Evolutionary conservation across 768 basidiomycete species (phyloP).

Genomic region (Tephrocybe sp.): DNA sequence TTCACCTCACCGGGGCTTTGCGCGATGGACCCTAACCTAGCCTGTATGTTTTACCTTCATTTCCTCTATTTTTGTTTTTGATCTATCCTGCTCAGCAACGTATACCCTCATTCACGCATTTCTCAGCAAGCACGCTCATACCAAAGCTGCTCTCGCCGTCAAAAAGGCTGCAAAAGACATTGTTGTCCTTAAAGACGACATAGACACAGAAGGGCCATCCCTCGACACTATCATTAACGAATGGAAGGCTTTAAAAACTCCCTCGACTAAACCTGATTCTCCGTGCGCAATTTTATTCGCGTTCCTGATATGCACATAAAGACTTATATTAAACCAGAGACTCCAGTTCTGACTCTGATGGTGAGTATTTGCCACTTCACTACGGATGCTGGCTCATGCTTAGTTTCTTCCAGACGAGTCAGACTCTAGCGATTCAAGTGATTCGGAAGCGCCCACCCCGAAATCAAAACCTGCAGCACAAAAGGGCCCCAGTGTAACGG

Average conservation of each 20-base stretch:
- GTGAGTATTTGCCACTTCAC: conserved; percentile 3
- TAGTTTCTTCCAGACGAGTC: conserved; percentile 15
- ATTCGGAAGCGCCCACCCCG: conserved; percentile 22
- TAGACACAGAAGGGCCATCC: conserved; percentile 43
- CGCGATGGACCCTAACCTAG: conserved; percentile 50
- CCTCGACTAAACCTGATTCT: conserved; percentile 18
- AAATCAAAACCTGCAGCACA: conserved; percentile 19
- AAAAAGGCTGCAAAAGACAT: conserved; percentile 69
- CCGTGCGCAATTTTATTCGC: conserved; percentile 16
- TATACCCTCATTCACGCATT: conserved; percentile 79
- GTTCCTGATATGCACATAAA: conserved; percentile 2
- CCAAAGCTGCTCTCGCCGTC: conserved; percentile 69
- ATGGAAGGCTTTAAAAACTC: conserved; percentile 48
- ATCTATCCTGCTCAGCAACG: conserved; percentile 44
- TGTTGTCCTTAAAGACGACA: conserved; percentile 57
- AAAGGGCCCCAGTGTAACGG: conserved; percentile 4
- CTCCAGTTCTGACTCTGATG: conserved; percentile 25
- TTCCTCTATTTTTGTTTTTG: background rate
- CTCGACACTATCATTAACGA: conserved; percentile 64
- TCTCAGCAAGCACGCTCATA: conserved; percentile 60
- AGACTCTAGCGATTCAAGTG: conserved; percentile 27
- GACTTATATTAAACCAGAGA: conserved; percentile 7
- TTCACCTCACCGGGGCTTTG: background rate
- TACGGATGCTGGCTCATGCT: background rate
- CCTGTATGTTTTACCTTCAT: conserved; percentile 35